Conservation (phyloP, 768 basidiomycete species). For the Myochromella boudieri region DNA sequence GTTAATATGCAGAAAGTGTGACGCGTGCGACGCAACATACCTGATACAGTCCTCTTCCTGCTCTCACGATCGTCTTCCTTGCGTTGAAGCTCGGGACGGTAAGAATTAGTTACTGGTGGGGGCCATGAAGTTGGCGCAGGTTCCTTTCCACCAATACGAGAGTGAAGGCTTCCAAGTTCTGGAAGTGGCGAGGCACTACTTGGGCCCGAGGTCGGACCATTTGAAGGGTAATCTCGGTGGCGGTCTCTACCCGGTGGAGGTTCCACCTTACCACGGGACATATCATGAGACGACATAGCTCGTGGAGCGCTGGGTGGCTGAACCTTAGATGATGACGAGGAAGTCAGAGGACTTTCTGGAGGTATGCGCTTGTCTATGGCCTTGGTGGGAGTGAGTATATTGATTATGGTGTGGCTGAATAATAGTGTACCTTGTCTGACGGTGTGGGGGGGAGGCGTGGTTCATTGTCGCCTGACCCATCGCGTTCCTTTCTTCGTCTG, state of each 20-base stretch:
- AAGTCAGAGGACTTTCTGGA: conserved; percentile 43
- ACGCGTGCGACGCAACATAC: conserved; percentile 36
- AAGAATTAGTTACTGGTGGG: conserved; percentile 41
- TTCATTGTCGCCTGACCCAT: conserved; percentile 48
- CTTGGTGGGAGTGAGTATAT: conserved; percentile 27
- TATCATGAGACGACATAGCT: conserved; percentile 59
- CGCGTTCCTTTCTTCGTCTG: conserved; percentile 68
- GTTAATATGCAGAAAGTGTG: conserved; percentile 7
- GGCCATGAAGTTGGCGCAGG: conserved; percentile 30
- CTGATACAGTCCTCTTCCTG: conserved; percentile 69
- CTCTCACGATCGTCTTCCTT: conserved; percentile 68
- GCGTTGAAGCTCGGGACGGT: conserved; percentile 42
- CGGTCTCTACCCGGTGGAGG: conserved; percentile 37
- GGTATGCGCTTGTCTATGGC: conserved; percentile 53
- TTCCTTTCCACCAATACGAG: conserved; percentile 67
- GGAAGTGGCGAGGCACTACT: conserved; percentile 18
- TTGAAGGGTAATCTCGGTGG: conserved; percentile 49
- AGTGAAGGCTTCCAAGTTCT: conserved; percentile 34
- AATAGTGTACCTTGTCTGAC: conserved; percentile 58
- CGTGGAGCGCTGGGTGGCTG: conserved; percentile 63
- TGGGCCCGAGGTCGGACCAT: conserved; percentile 18
- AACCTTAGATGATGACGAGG: conserved; percentile 35
- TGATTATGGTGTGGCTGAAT: conserved; percentile 6
- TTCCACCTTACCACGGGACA: conserved; percentile 43
- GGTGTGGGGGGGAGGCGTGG: conserved; percentile 31